These are phyloP conservation scores for Chlorella vulgaris DNA, from an alignment of 139 green algal genomes.

Conservation along the genomic window DNA sequence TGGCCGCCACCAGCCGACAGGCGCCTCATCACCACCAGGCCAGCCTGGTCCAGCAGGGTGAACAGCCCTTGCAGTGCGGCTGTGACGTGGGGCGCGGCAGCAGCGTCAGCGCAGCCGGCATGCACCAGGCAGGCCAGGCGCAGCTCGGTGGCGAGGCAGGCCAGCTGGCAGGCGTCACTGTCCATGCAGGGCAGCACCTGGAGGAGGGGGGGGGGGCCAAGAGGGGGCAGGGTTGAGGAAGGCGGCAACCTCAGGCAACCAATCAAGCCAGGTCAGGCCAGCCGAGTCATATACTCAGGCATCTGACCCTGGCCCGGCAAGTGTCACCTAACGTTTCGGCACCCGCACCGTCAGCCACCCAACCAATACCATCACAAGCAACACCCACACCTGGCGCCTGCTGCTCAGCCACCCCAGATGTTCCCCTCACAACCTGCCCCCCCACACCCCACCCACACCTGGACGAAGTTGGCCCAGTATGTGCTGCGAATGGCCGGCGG, in stretches of 20 bases:
- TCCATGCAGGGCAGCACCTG: not conserved
- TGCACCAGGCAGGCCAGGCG: constrained; percentile 22
- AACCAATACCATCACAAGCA: not conserved
- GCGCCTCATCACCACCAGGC: not conserved
- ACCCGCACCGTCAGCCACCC: not conserved
- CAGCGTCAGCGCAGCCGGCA: not conserved
- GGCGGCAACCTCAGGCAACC: not conserved
- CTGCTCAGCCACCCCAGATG: not conserved
- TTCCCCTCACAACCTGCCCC: not conserved
- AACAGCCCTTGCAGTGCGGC: not conserved
- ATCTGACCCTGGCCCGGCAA: too few species aligned
- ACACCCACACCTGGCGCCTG: not conserved
- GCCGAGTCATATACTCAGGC: too few species aligned
- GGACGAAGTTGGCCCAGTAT: constrained; percentile 30
- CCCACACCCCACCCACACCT: not conserved
- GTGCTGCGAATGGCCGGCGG: not conserved
- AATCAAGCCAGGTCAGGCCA: too few species aligned
- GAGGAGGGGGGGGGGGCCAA: too few species aligned
- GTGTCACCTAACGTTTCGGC: not conserved
- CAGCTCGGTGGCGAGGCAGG: constrained; percentile 20
- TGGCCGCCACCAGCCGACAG: not conserved
- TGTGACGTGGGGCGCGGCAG: not conserved
- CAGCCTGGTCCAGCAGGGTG: not conserved
- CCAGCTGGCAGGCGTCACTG: constrained; percentile 25
- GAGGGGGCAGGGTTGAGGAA: not conserved